These are phyloP conservation scores for Nitzschia putrida DNA, from an alignment of 108 stramenopile species.

Conservation along the genomic window DNA sequence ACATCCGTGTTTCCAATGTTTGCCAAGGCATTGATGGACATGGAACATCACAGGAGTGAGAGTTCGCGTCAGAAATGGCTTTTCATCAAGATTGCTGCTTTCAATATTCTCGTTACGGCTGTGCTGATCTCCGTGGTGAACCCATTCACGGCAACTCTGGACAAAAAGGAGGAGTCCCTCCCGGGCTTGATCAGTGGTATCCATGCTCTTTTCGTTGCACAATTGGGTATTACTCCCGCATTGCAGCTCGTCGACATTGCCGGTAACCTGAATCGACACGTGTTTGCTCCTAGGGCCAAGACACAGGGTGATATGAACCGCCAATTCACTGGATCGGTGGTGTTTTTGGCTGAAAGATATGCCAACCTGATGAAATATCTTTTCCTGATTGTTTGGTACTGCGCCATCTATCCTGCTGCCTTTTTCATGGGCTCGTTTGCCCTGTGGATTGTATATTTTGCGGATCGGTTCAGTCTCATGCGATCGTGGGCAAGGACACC, in stretches of 20 bases:
- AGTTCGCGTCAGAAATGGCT: background rate
- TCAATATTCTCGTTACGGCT: background rate
- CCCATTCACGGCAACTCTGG: slow-evolving; percentile 2
- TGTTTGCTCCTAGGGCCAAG: slow-evolving; percentile 74
- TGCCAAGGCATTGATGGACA: slow-evolving; percentile 30
- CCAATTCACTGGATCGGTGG: slow-evolving; percentile 69
- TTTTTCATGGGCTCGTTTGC: slow-evolving; percentile 74
- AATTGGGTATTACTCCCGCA: background rate
- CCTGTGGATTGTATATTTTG: slow-evolving; percentile 69
- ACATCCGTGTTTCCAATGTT: slow-evolving; percentile 77
- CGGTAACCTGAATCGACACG: slow-evolving; percentile 48
- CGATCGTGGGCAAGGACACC: slow-evolving; percentile 79
- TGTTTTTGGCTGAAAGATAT: slow-evolving; percentile 78
- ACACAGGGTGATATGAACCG: slow-evolving; percentile 84
- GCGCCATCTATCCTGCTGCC: slow-evolving; percentile 70
- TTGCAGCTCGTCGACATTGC: slow-evolving; percentile 1
- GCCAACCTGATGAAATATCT: slow-evolving; percentile 58
- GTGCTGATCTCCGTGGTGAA: background rate
- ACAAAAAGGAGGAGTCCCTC: background rate
- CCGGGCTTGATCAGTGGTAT: background rate
- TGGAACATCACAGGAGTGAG: slow-evolving; percentile 5
- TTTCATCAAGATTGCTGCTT: slow-evolving; percentile 6
- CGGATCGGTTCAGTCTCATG: slow-evolving; percentile 73
- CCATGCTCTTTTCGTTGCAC: background rate
- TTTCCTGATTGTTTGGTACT: slow-evolving; percentile 80